Evolutionary conservation across 371 early-diverging fungal genomes (phyloP).

Genomic region (Chytridiales sp.): DNA sequence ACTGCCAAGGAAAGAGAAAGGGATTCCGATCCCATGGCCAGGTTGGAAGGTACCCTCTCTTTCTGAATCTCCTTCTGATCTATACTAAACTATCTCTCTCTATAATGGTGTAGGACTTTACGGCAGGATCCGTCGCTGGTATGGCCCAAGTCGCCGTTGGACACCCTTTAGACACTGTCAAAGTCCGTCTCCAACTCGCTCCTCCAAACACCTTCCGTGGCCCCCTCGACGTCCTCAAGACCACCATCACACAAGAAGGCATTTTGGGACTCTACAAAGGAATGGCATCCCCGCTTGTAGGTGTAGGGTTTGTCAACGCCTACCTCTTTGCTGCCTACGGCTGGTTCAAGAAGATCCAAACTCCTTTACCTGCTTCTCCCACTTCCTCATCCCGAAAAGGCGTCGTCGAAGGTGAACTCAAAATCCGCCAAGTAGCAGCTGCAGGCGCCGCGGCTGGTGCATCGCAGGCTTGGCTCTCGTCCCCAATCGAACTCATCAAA

Average conservation of each 20-base stretch:
- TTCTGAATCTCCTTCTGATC: no score
- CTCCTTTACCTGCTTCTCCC: no score
- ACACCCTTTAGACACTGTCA: constrained; percentile 76
- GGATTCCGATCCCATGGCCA: no score
- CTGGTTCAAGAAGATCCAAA: constrained; percentile 9
- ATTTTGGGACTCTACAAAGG: constrained; percentile 81
- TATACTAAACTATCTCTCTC: no score
- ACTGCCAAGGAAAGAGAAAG: no score
- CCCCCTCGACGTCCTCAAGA: constrained; percentile 70
- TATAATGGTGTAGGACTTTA: constrained; percentile 55
- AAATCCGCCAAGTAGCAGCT: constrained; percentile 15
- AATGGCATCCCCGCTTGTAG: constrained; percentile 13
- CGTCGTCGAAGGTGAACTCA: constrained; percentile 82
- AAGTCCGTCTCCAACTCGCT: constrained; percentile 70
- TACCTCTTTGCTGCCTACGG: constrained; percentile 21
- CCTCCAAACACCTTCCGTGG: constrained; percentile 37
- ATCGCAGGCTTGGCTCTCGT: constrained; percentile 70
- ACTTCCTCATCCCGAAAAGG: constrained; percentile 89
- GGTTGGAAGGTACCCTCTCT: no score
- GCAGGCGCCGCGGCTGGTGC: constrained; percentile 46
- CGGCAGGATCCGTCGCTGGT: constrained; percentile 54
- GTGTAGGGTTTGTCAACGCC: constrained; percentile 8
- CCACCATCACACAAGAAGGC: constrained; percentile 68
- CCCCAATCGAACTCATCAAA: constrained; percentile 81
- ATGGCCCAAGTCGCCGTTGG: constrained; percentile 50